Base-by-base conservation (phyloP, 768 basidiomycete species). In the Amanita rimosa region DNA sequence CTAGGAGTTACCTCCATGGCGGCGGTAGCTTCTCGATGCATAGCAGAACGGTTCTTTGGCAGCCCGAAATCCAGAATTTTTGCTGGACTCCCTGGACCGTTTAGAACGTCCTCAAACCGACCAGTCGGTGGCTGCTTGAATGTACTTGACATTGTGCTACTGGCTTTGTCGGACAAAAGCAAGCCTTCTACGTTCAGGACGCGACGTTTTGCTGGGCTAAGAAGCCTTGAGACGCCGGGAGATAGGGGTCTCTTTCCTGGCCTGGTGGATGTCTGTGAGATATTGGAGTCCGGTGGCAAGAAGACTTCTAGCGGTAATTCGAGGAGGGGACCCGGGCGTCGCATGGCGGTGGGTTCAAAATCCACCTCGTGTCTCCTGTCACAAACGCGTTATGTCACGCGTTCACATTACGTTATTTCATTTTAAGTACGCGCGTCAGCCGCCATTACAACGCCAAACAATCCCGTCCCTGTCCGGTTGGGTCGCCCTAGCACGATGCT, bases 401-500 rank as follows among this genome's bases (percentile, higher is more conserved):
- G 63, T 59, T 36, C 38, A 44, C 40, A 33, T 39, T 51, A 49
- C 50, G 49, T 50, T 52, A 57, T 48, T 55, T 51, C 39, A 38
- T 29, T 57, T 52, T 58, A 45, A 51, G 48, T 57, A 19, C 53
- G 56, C 51, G 39, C 59, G 33, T 46, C 35, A 3, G 66, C 63
- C 24, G 73, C 72, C 76, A 81, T 78, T 49, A 89, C 76, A 35
- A 98, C 77, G 61, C 92, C 94, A 57, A 98, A 99, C 29, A 81
- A 80, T 4, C 94, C 96, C 19, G 95, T 98, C n/a, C 95, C 95
- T n/a, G 84, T 90, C 45, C 72, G 68, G 60, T 79, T 88, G 7
- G 92, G 89, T 53, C 84, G 75, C 37, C 95, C 95, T 51, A 96
- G 56, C 27, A 97, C 94, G 62, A 99, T 85, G 61, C 82, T 90